Evolutionary conservation across 768 basidiomycete genomes (phyloP).

Genomic region (Mycena belliarum): DNA sequence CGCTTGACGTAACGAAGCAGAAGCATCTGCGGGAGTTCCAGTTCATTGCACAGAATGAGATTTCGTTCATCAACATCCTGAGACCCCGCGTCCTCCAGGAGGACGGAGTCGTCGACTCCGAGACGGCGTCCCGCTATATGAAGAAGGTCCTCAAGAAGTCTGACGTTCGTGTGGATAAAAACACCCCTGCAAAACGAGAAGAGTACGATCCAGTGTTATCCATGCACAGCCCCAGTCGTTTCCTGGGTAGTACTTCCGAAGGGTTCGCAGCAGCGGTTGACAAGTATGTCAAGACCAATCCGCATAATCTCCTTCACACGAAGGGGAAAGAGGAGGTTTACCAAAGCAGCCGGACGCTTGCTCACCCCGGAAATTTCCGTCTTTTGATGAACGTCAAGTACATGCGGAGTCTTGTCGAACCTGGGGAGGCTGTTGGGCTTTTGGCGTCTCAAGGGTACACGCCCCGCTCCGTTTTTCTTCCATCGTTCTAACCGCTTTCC

Average conservation of each 20-base stretch:
- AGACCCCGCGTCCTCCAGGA: slow-evolving; percentile 55
- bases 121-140: slow-evolving; percentile 76
- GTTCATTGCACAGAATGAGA: slow-evolving; percentile 86
- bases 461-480: neutral
- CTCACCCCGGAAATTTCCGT: slow-evolving; percentile 65
- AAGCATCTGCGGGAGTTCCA: slow-evolving; percentile 94
- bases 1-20: slow-evolving; percentile 94
- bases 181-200: slow-evolving; percentile 52
- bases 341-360: slow-evolving; percentile 46
- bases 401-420: slow-evolving; percentile 90
- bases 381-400: slow-evolving; percentile 90
- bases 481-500: slow-evolving; percentile 1
- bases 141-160: slow-evolving; percentile 86
- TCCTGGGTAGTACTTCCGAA: slow-evolving; percentile 91
- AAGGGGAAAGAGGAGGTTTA: slow-evolving; percentile 38
- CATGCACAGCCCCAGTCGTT: slow-evolving; percentile 73
- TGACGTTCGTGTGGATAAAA: slow-evolving; percentile 40
- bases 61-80: slow-evolving; percentile 74
- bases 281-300: slow-evolving; percentile 77
- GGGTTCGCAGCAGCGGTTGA: slow-evolving; percentile 81
- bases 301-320: slow-evolving; percentile 44
- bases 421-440: slow-evolving; percentile 97
- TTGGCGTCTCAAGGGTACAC: slow-evolving; percentile 92
- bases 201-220: slow-evolving; percentile 74
- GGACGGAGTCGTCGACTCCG: slow-evolving; percentile 57